phyloP scores from a whole-genome alignment of 108 stramenopile genomes.

The Skeletonema marinoi region DNA sequence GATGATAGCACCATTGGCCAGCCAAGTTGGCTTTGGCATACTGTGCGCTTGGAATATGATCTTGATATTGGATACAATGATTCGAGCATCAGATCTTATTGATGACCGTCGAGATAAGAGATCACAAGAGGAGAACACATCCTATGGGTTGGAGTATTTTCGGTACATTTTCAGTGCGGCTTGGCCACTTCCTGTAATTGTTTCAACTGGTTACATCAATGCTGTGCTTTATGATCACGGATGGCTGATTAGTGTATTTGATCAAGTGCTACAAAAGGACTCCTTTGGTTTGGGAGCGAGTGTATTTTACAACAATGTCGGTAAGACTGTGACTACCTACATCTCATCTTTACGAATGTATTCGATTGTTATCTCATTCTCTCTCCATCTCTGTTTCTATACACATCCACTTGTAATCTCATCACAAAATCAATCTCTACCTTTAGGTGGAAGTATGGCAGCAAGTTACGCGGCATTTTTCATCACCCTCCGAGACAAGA shows the following conservation, averaged over 20 bases:
- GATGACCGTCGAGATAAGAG: slow-evolving; percentile 32
- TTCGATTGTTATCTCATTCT: no score
- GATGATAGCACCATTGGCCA: not conserved
- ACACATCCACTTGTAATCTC: no score
- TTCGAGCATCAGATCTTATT: slow-evolving; percentile 15
- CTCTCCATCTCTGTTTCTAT: no score
- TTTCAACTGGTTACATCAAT: slow-evolving; percentile 14
- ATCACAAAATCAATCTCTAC: no score
- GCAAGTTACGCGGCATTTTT: slow-evolving; percentile 15
- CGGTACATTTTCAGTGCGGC: slow-evolving; percentile 22
- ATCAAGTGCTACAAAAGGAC: not conserved
- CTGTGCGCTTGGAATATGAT: slow-evolving; percentile 16
- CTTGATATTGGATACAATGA: slow-evolving; percentile 29
- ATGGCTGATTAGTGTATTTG: not conserved
- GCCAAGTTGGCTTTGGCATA: slow-evolving; percentile 5
- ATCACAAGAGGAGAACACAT: slow-evolving; percentile 9
- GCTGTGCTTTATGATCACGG: not conserved
- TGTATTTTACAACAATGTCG: not conserved
- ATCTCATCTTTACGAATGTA: no score
- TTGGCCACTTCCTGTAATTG: slow-evolving; percentile 26
- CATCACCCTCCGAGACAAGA: slow-evolving; percentile 23
- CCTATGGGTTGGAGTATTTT: not conserved
- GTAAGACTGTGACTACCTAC: no score
- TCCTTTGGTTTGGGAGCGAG: not conserved
- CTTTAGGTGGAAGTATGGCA: slow-evolving; percentile 1